These are phyloP conservation scores for Diplogelasinospora grovesii DNA, from an alignment of 495 filamentous ascomycete genomes.

Conservation along the genomic window DNA sequence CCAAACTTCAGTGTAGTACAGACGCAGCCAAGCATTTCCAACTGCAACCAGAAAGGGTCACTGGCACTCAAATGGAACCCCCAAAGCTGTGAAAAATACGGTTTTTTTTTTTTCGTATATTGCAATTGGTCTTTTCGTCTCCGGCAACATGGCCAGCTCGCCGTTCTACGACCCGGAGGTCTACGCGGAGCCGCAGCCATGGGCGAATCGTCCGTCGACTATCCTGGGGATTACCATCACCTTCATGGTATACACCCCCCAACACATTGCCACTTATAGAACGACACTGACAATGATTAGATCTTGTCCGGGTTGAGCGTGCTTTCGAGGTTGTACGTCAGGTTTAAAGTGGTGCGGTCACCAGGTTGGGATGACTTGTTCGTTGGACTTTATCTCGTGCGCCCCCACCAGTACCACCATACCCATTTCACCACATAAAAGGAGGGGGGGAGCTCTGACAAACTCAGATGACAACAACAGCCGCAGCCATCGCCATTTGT, in stretches of 20 bases:
- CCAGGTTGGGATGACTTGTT: slow-evolving; percentile 32
- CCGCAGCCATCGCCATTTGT: slow-evolving; percentile 13
- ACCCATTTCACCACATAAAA: neutral
- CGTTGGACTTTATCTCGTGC: slow-evolving; percentile 24
- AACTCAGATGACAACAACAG: slow-evolving; percentile 4
- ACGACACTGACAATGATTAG: neutral
- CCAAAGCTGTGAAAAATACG: too few relatives aligned
- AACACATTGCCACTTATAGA: neutral
- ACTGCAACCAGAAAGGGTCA: too few relatives aligned
- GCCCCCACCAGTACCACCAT: neutral
- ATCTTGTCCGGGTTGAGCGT: slow-evolving; percentile 23
- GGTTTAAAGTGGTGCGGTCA: slow-evolving; percentile 16
- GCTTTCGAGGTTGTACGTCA: slow-evolving; percentile 20
- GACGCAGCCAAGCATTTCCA: too few relatives aligned
- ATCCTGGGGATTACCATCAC: slow-evolving; percentile 22
- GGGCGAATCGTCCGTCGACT: slow-evolving; percentile 15
- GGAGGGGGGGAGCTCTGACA: neutral
- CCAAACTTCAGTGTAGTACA: too few relatives aligned
- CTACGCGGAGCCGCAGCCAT: slow-evolving; percentile 21
- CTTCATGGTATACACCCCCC: slow-evolving; percentile 15
- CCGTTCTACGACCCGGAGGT: too few relatives aligned
- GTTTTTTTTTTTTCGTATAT: too few relatives aligned
- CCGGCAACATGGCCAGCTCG: too few relatives aligned
- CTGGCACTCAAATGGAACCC: too few relatives aligned
- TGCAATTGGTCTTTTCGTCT: too few relatives aligned